phyloP scores from a whole-genome alignment of 306 rosid genomes.

The Begonia fuchsioides region DNA sequence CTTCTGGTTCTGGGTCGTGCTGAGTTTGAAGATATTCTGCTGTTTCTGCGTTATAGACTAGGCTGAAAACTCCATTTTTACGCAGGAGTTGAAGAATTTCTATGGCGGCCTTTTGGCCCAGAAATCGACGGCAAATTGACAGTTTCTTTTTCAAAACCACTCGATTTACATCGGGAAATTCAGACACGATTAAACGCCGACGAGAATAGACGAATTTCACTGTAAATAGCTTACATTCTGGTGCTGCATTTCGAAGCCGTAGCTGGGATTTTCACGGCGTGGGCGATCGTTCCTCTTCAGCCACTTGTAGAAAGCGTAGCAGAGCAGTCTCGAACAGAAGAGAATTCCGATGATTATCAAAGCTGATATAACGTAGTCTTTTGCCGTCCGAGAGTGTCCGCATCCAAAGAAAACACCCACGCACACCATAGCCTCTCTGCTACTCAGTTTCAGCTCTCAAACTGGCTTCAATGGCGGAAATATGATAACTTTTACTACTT shows the following conservation, averaged over 20 bases:
- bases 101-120: too few relatives aligned
- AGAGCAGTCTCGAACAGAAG: constrained; percentile 18
- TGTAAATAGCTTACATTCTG: not conserved
- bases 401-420: constrained; percentile 21
- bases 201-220: not conserved
- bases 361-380: constrained; percentile 18
- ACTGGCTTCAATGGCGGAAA: not conserved
- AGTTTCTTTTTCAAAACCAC: too few relatives aligned
- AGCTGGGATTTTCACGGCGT: not conserved
- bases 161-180: too few relatives aligned
- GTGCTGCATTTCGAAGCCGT: constrained; percentile 9
- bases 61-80: too few relatives aligned
- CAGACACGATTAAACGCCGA: too few relatives aligned
- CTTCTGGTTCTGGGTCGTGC: too few relatives aligned
- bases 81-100: too few relatives aligned
- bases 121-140: too few relatives aligned
- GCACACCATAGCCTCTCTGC: constrained; percentile 23
- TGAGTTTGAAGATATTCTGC: too few relatives aligned
- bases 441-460: not conserved
- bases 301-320: constrained; percentile 9
- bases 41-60: too few relatives aligned
- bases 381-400: constrained; percentile 13
- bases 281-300: constrained; percentile 1
- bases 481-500: not conserved
- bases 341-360: constrained; percentile 23